phyloP scores from a whole-genome alignment of 2,329 filamentous ascomycete genomes.

The Sporothrix luriei region DNA sequence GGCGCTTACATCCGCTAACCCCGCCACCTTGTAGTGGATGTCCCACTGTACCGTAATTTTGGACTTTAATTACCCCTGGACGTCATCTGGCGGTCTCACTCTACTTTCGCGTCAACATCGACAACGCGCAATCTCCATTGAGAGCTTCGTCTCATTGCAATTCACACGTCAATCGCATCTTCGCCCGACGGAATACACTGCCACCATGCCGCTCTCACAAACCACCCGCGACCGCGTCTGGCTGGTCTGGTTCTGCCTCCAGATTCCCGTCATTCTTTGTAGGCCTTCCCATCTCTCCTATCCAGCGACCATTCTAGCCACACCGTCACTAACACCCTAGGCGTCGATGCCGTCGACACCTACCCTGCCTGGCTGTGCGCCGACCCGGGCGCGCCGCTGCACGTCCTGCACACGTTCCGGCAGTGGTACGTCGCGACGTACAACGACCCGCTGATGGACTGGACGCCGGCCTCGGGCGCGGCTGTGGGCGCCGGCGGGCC shows the following conservation, averaged over 20 bases:
- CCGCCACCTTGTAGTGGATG: background rate
- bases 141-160: background rate
- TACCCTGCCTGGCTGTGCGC: conserved; percentile 55
- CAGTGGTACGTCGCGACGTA: conserved; percentile 52
- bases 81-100: background rate
- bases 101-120: background rate
- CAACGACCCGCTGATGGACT: conserved; percentile 58
- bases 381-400: conserved; percentile 49
- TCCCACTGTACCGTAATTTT: too few species aligned
- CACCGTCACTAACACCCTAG: conserved; percentile 41
- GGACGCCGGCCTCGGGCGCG: conserved; percentile 39
- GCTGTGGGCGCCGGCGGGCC: conserved; percentile 39
- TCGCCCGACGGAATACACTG: background rate
- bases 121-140: background rate
- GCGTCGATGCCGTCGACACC: conserved; percentile 57
- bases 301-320: background rate
- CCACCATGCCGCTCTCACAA: conserved; percentile 20
- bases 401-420: conserved; percentile 52
- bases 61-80: conserved; percentile 2
- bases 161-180: background rate
- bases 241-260: conserved; percentile 43
- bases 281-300: conserved; percentile 28
- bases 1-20: background rate
- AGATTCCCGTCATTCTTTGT: conserved; percentile 43
- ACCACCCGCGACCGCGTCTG: conserved; percentile 40